phyloP scores from a whole-genome alignment of 2,329 filamentous ascomycete genomes.

The Penicillium brevicompactum region DNA sequence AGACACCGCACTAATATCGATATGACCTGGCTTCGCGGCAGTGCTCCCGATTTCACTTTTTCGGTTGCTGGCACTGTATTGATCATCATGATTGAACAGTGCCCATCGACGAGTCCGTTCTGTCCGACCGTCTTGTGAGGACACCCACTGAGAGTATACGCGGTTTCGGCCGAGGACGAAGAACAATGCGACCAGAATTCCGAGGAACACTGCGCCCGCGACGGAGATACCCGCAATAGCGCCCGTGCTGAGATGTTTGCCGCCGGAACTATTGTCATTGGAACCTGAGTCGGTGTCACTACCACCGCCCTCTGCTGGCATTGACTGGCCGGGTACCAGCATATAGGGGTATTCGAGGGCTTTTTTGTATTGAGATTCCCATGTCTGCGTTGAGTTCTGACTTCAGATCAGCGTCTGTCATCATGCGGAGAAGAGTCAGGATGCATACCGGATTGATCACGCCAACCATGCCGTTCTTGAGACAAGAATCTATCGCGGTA shows the following conservation, averaged over 20 bases:
- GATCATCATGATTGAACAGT: conserved; percentile 21
- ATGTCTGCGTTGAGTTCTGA: conserved; percentile 52
- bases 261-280: not conserved
- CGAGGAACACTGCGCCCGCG: conserved; percentile 51
- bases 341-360: conserved; percentile 55
- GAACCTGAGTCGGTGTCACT: conserved; percentile 1
- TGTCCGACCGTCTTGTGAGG: conserved; percentile 34
- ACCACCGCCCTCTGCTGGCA: conserved; percentile 56
- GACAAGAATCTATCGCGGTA: conserved; percentile 67
- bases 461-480: conserved; percentile 69
- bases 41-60: conserved; percentile 21
- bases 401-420: conserved; percentile 8
- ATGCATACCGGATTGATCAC: conserved; percentile 67
- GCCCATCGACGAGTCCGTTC: conserved; percentile 39
- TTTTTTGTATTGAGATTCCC: conserved; percentile 51
- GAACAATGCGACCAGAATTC: conserved; percentile 48
- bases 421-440: not conserved
- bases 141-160: conserved; percentile 38
- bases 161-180: conserved; percentile 40
- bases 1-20: conserved; percentile 8
- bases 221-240: conserved; percentile 64
- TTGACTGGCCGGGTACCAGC: conserved; percentile 59
- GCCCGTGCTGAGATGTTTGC: conserved; percentile 42
- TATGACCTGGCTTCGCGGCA: not conserved
- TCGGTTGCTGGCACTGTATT: conserved; percentile 11